These are phyloP conservation scores for Wickerhamiella azyma DNA, from an alignment of 805 yeast species.

Conservation along the genomic window DNA sequence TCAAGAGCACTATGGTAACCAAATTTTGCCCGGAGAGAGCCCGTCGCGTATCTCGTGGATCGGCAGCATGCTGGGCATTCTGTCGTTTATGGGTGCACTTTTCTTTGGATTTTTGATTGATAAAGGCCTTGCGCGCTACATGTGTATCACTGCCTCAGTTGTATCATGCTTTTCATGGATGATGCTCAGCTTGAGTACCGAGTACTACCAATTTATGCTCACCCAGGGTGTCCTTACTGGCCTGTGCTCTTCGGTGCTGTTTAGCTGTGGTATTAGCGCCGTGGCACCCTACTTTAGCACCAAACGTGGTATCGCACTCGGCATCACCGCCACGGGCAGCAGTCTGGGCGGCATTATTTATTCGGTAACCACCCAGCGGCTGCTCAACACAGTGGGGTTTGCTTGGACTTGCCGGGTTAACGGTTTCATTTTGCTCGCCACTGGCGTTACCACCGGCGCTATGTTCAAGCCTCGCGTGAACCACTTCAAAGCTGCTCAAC, in stretches of 20 bases:
- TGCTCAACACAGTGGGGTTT: constrained; percentile 35
- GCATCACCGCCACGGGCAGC: constrained; percentile 37
- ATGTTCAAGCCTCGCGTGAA: constrained; percentile 23
- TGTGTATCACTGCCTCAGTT: constrained; percentile 19
- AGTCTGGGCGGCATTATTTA: constrained; percentile 38
- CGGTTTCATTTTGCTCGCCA: constrained; percentile 31
- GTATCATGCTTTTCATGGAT: constrained; percentile 20
- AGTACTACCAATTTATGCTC: constrained; percentile 38
- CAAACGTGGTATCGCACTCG: constrained; percentile 34
- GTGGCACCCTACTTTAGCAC: constrained; percentile 34
- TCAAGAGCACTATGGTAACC: constrained; percentile 15
- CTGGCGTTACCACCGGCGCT: constrained; percentile 18
- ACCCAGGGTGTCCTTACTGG: constrained; percentile 40
- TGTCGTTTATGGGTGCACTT: constrained; percentile 14
- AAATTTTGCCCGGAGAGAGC: constrained; percentile 6
- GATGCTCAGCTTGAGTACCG: constrained; percentile 26
- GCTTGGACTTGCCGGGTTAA: constrained; percentile 41
- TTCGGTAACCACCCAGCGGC: constrained; percentile 33
- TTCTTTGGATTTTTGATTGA: constrained; percentile 25
- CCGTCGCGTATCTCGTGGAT: constrained; percentile 20
- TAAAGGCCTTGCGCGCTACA: constrained; percentile 18
- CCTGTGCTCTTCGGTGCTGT: constrained; percentile 31
- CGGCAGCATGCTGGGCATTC: constrained; percentile 13
- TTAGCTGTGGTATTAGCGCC: constrained; percentile 33
- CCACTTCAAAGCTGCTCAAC: constrained; percentile 15